Percentiles rank a stretch among this genome's conserved stretches.
phyloP scores from a whole-genome alignment of 2,329 filamentous ascomycete genomes.

The Tolypocladium album region DNA sequence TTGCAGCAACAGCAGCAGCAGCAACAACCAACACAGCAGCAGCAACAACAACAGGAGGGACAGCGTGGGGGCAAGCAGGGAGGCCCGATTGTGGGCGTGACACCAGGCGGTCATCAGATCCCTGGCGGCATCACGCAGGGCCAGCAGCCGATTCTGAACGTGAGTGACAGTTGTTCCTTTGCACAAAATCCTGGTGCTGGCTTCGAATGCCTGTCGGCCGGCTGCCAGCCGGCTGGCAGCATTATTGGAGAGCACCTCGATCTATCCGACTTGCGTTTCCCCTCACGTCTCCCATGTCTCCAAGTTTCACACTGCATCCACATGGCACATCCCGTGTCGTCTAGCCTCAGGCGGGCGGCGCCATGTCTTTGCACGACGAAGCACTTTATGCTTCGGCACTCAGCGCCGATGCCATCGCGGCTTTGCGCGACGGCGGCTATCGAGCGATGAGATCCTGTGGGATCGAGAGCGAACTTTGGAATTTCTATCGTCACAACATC shows the following conservation, averaged over 20 bases:
- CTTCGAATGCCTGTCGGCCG: neutral
- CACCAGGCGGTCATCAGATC: constrained; percentile 24
- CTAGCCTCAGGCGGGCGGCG: neutral
- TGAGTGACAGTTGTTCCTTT: constrained; percentile 23
- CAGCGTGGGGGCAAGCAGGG: constrained; percentile 35
- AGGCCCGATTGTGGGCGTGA: constrained; percentile 38
- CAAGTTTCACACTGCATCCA: neutral
- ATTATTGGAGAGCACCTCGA: neutral
- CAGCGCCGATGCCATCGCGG: neutral
- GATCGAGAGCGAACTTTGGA: constrained; percentile 5
- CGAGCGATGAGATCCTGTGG: neutral
- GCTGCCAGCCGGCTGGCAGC: neutral
- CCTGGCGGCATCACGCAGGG: constrained; percentile 28
- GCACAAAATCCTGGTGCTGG: neutral
- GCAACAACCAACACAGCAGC: constrained; percentile 36
- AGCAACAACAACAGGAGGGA: constrained; percentile 46
- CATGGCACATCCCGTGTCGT: neutral
- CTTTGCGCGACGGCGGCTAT: neutral
- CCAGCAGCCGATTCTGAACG: constrained; percentile 38
- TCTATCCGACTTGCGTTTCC: neutral
- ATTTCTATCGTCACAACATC: constrained; percentile 11
- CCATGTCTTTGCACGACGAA: neutral
- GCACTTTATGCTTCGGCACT: neutral
- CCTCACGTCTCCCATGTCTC: neutral
- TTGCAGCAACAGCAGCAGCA: constrained; percentile 33